Evolutionary conservation across 1,284 basidiomycete genomes (phyloP).

Genomic region (Macrocystidia cucumis): DNA sequence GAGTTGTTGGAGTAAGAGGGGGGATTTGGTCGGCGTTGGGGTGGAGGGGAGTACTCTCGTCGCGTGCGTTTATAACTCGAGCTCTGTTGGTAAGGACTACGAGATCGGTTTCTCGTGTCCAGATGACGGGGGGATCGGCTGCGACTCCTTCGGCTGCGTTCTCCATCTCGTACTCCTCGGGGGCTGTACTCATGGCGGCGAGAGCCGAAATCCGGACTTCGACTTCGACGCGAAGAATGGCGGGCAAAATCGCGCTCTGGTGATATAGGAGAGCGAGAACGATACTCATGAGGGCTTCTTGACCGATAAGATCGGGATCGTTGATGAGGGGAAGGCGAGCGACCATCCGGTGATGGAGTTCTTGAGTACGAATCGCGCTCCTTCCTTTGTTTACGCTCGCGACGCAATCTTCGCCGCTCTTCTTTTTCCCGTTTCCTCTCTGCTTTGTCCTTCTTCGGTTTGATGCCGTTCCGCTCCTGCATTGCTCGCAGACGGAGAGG

Average conservation of each 20-base stretch:
- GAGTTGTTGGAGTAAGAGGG: neutral
- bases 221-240: slow-evolving; percentile 7
- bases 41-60: slow-evolving; percentile 9
- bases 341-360: slow-evolving; percentile 19
- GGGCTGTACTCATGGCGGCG: slow-evolving; percentile 7
- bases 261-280: slow-evolving; percentile 18
- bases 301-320: slow-evolving; percentile 27
- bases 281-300: slow-evolving; percentile 28
- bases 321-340: slow-evolving; percentile 28
- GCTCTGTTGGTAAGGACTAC: slow-evolving; percentile 23
- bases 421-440: slow-evolving; percentile 71
- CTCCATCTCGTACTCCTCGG: neutral
- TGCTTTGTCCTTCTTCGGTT: slow-evolving; percentile 69
- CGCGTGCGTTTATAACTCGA: slow-evolving; percentile 23
- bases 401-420: slow-evolving; percentile 55
- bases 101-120: slow-evolving; percentile 40
- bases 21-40: slow-evolving; percentile 9
- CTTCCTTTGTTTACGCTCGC: slow-evolving; percentile 41
- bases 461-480: slow-evolving; percentile 70
- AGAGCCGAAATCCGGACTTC: slow-evolving; percentile 11
- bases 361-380: slow-evolving; percentile 31
- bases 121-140: slow-evolving; percentile 17
- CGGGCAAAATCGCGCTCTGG: slow-evolving; percentile 9
- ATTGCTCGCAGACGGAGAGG: slow-evolving; percentile 83
- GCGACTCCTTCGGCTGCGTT: slow-evolving; percentile 14